Base-by-base conservation (phyloP, 495 filamentous ascomycete species). In the Penicillium turbatum region DNA sequence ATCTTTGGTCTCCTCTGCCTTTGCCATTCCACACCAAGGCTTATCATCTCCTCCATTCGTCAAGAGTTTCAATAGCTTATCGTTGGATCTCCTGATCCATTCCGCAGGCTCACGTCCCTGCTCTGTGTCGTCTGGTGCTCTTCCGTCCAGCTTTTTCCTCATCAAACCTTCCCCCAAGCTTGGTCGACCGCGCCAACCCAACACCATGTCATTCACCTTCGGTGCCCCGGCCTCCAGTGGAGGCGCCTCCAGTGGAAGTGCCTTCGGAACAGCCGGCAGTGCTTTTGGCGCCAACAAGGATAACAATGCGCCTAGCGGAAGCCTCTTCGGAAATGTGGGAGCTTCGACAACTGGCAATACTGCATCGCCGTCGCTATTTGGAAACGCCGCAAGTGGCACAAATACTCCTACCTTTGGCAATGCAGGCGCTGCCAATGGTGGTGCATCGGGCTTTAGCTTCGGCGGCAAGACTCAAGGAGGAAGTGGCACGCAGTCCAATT, bases 301-400 rank as follows among this genome's bases (percentile, higher is more conserved):
- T 47, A 61, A 6, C 32, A 49, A 65, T 26, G 60, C 60, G 21
- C 58, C 71, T n/a, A 53, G 66, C 32, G 64, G 63, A 48, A 62
- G 64, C 39, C 56, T 77, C 31, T 77, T 77, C 63, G 74, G 74
- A 48, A 77, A 75, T 63, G 65, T 70, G 63, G 73, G 70, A 65
- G 72, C 68, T 61, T 55, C 69, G 42, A 60, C 72, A 31, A 60
- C 59, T 19, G 54, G 58, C 53, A 68, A 69, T 29, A 61, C 41
- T 52, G 56, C 70, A 30, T 47, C 68, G 16, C 58, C 73, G 37
- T 67, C 72, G 38, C 39, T 64, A 3, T 74, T 74, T 64, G 74
- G 72, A 17, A 49, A 48, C 16, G 39, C 62, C 7, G 49, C 63
- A 30, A 31, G 26, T 34, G 61, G 62, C 38, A 62, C 68, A 52